A percentile compares a stretch with the other conserved stretches of the same genome.
Evolutionary conservation across 768 basidiomycete species (phyloP).

Genomic region (Mycena indigotica): DNA sequence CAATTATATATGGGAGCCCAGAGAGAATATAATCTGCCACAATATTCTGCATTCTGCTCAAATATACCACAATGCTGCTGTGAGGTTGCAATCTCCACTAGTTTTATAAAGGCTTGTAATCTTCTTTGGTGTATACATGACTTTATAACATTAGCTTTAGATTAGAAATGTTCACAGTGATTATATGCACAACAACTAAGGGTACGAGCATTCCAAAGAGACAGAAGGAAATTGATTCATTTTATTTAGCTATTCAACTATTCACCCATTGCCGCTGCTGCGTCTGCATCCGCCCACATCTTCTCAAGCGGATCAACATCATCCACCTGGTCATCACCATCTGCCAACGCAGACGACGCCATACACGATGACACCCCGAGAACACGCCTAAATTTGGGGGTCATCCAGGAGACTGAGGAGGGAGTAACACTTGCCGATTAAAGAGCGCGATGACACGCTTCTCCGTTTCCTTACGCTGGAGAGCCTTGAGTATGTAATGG

Average conservation of each 20-base stretch:
- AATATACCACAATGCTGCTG: background rate
- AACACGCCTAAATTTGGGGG: background rate
- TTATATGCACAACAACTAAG: background rate
- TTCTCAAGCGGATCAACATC: background rate
- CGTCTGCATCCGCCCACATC: background rate
- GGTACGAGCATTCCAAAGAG: background rate
- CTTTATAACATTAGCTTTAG: background rate
- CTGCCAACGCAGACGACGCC: background rate
- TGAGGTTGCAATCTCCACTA: background rate
- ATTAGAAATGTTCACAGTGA: background rate
- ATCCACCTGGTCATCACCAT: background rate
- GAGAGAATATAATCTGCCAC: background rate
- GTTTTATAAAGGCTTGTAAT: background rate
- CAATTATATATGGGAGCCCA: background rate
- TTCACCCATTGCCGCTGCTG: background rate
- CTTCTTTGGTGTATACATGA: background rate
- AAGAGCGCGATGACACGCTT: background rate
- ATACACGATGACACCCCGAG: background rate
- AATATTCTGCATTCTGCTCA: background rate
- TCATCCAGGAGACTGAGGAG: background rate
- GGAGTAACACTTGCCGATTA: background rate
- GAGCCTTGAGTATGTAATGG: background rate
- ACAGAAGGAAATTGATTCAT: background rate
- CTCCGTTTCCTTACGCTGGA: background rate
- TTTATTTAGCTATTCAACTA: background rate